Evolutionary conservation across 192 early-diverging fungal genomes (phyloP).

Genomic region (Linnemannia hyalina): DNA sequence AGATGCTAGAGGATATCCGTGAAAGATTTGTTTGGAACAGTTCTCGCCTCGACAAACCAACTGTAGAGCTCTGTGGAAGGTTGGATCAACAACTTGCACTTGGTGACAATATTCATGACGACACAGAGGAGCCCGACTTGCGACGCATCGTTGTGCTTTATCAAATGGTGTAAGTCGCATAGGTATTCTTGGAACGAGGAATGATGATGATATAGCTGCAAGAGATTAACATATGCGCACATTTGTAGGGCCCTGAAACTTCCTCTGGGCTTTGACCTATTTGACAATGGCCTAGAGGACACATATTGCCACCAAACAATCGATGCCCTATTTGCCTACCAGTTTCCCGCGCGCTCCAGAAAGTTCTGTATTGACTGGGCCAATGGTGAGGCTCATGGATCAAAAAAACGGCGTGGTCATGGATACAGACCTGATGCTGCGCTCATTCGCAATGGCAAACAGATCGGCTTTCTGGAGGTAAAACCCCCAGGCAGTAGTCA

Average conservation of each 20-base stretch:
- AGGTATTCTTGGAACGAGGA: too few relatives aligned
- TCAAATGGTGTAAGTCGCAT: too few relatives aligned
- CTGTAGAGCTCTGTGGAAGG: not conserved
- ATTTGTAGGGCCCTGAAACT: constrained; percentile 14
- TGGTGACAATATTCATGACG: not conserved
- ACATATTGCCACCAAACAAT: constrained; percentile 21
- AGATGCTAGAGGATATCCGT: not conserved
- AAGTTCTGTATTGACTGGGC: constrained; percentile 14
- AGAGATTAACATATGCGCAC: too few relatives aligned
- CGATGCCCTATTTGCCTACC: constrained; percentile 9
- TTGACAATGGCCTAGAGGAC: constrained; percentile 24
- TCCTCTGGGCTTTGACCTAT: not conserved
- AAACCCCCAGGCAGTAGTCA: constrained; percentile 17
- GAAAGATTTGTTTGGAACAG: not conserved
- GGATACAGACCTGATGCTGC: constrained; percentile 13
- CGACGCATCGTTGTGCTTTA: too few relatives aligned
- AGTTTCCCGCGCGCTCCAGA: constrained; percentile 4
- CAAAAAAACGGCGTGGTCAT: constrained; percentile 9
- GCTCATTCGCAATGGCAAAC: constrained; percentile 2
- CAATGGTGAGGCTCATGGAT: constrained; percentile 21
- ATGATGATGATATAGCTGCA: too few relatives aligned
- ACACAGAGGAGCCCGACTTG: too few relatives aligned
- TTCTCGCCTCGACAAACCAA: not conserved
- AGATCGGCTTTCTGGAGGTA: constrained; percentile 16
- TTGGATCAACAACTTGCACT: constrained; percentile 4